Base-by-base conservation (phyloP, 2,329 filamentous ascomycete genomes). In the Alternaria arbusti region DNA sequence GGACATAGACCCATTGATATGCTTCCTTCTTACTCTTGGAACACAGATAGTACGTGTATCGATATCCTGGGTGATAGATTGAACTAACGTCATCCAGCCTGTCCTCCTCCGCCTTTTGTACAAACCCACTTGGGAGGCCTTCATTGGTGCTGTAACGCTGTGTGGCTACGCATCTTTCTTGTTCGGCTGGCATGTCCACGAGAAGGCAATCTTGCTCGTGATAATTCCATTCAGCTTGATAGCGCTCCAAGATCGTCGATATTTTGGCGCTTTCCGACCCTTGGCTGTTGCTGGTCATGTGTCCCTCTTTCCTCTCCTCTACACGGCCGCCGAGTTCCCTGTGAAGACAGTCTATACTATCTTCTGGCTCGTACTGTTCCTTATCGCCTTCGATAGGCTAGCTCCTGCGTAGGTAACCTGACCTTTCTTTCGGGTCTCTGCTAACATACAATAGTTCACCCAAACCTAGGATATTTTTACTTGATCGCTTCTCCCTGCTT, bases 171-270 rank as follows among this genome's bases (percentile, higher is more conserved):
- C 95, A 0, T 97, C 95, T 0, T 99, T 99, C 82, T 86, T 99
- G 10, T 98, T 98, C 72, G 95, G 96, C 60, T 99, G 95, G 94
- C 96, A 99, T 76, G 96, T 99, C 9, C 96, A 99, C 74, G 96
- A 99, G 78, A 99, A 99, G 81, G 96, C 96, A 2, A 92, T 99
- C 61, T 86, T 99, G 22, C 87, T 98, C 20, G 91, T 98, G 75
- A 94, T 99, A 69, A 92, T 98, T 52, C 96, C 96, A 0, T 98
- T 98, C 84, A 96, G 92, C 71, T 86, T 99, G 65, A 90, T 98
- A 64, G 94, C 95, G 0, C 87, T 98, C 55, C 91, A 91, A 78
- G 94, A 98, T 78, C 89, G 96, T 55, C 90, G 96, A 25, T 94
- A 97, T 76, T 89, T 98, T 30, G 91, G 93, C 62, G 95, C 95